A percentile compares a stretch with the other conserved stretches of the same genome.
Conservation (phyloP, 2,329 filamentous ascomycete genomes). For the Phaeoacremonium minimum region DNA sequence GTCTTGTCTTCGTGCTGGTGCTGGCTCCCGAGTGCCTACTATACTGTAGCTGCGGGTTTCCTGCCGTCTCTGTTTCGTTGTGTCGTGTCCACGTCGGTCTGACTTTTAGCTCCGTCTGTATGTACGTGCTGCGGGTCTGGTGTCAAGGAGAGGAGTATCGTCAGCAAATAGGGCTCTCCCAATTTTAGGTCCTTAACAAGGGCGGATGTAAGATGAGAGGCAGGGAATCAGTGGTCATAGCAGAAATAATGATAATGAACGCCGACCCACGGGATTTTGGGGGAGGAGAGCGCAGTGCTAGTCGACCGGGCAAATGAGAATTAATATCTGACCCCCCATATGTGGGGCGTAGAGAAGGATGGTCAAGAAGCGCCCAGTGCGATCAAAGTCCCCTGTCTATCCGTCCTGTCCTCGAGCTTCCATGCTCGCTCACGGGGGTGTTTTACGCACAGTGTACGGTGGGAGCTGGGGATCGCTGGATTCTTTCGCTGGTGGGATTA, state of each 20-base stretch:
- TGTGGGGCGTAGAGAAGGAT: no score
- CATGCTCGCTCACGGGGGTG: no score
- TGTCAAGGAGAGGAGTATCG: not conserved
- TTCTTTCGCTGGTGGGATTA: no score
- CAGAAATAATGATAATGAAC: not conserved
- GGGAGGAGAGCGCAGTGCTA: no score
- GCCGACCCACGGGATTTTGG: not conserved
- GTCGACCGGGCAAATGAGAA: conserved; percentile 9
- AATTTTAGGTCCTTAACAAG: not conserved
- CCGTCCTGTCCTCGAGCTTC: not conserved
- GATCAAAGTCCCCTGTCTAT: conserved; percentile 6
- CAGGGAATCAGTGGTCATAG: not conserved
- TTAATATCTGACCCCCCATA: not conserved
- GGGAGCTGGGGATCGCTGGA: no score
- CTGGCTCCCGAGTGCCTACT: no score
- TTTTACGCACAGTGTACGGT: no score
- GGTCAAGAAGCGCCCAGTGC: conserved; percentile 20
- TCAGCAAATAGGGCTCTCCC: conserved; percentile 9
- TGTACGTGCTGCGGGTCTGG: not conserved
- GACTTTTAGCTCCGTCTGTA: no score
- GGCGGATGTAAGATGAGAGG: not conserved
- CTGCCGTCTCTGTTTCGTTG: no score
- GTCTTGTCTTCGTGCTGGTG: no score
- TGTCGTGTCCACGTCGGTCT: no score
- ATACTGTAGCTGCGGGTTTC: no score